Conservation (phyloP, 1,139 yeast species). For the Geotrichum cucujoidarum region DNA sequence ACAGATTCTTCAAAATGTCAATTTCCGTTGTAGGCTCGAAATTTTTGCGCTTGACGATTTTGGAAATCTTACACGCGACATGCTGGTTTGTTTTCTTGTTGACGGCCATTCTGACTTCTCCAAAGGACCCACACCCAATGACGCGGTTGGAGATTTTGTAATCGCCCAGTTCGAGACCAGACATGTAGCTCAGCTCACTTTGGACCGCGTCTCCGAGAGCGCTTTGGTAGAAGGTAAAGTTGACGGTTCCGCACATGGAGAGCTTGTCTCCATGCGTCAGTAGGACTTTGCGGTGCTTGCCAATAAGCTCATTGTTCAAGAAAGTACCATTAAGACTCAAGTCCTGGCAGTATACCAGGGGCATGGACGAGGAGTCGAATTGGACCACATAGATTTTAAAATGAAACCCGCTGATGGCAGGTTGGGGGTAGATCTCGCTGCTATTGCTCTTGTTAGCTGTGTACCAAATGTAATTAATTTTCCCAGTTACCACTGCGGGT, state of each 20-base stretch:
- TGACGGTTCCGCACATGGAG: slow-evolving; percentile 37
- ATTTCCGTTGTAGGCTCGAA: slow-evolving; percentile 25
- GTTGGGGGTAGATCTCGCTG: slow-evolving; percentile 33
- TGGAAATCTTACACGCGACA: slow-evolving; percentile 30
- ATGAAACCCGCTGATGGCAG: slow-evolving; percentile 44
- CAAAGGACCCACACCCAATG: slow-evolving; percentile 60
- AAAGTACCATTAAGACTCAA: slow-evolving; percentile 51
- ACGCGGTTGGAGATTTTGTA: slow-evolving; percentile 46
- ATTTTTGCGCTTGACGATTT: slow-evolving; percentile 16
- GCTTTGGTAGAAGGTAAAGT: slow-evolving; percentile 29
- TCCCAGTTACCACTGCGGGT: slow-evolving; percentile 20
- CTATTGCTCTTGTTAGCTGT: slow-evolving; percentile 20
- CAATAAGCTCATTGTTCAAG: slow-evolving; percentile 41
- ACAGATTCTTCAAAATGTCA: slow-evolving; percentile 23
- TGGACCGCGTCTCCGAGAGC: slow-evolving; percentile 21
- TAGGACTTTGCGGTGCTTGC: slow-evolving; percentile 37
- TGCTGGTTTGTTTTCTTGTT: slow-evolving; percentile 22
- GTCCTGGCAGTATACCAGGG: slow-evolving; percentile 52
- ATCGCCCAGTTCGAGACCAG: slow-evolving; percentile 27
- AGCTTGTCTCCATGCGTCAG: slow-evolving; percentile 43
- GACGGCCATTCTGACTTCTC: slow-evolving; percentile 41
- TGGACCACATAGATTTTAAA: slow-evolving; percentile 47
- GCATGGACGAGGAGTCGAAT: slow-evolving; percentile 47
- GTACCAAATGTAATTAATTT: neutral
- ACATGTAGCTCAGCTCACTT: slow-evolving; percentile 25